These are phyloP conservation scores for Casuarina cunninghamiana DNA, from an alignment of 306 rosid genomes.

Conservation along the genomic window DNA sequence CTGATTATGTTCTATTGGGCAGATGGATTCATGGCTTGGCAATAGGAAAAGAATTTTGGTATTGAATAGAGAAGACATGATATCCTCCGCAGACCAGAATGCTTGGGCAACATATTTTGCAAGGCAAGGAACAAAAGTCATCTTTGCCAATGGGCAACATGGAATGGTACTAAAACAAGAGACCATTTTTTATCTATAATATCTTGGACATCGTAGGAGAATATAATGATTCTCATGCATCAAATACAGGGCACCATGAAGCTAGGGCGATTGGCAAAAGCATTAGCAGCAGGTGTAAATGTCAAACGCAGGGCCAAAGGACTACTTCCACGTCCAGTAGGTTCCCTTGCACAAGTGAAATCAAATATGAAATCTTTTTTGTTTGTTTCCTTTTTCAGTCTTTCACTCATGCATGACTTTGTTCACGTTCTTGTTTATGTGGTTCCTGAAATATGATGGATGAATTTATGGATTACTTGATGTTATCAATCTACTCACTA, in stretches of 20 bases:
- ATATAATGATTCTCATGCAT: conserved; percentile 28
- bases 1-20: conserved; percentile 27
- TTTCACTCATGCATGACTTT: neutral
- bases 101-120: conserved; percentile 89
- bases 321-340: conserved; percentile 82
- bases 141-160: conserved; percentile 84
- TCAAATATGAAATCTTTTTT: conserved; percentile 16
- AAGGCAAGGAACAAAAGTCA: conserved; percentile 65
- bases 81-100: conserved; percentile 79
- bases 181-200: conserved; percentile 11
- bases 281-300: conserved; percentile 82
- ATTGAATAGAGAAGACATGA: conserved; percentile 96
- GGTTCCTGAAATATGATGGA: neutral
- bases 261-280: conserved; percentile 75
- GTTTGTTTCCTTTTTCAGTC: conserved; percentile 11
- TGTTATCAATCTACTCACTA: neutral
- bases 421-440: neutral
- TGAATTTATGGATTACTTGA: neutral
- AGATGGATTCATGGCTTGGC: conserved; percentile 94
- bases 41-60: conserved; percentile 87
- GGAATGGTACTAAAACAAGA: conserved; percentile 67
- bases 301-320: conserved; percentile 92
- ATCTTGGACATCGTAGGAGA: conserved; percentile 21
- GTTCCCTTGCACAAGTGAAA: conserved; percentile 37
- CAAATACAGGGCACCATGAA: conserved; percentile 79